Evolutionary conservation across 108 stramenopile species (phyloP).

Genomic region (Conticribra weissflogii): DNA sequence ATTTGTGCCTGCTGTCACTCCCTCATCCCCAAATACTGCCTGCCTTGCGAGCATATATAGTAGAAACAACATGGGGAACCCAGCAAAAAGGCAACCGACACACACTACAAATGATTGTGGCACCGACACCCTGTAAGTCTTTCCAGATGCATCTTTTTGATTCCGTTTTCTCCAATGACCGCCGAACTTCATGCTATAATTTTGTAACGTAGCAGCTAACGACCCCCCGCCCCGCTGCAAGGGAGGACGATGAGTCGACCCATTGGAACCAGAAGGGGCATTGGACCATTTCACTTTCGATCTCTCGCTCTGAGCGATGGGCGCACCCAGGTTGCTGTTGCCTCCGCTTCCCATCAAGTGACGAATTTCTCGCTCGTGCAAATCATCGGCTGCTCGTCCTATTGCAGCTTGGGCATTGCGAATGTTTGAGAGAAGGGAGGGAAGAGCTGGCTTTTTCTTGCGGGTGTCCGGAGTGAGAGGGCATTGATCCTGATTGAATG

Average conservation of each 20-base stretch:
- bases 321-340: conserved; percentile 2
- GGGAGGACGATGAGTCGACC: conserved; percentile 9
- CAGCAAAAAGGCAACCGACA: conserved; percentile 35
- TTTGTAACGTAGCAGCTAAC: conserved; percentile 1
- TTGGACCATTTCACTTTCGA: conserved; percentile 17
- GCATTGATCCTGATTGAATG: conserved; percentile 4
- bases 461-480: conserved; percentile 20
- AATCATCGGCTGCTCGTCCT: conserved; percentile 22
- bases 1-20: background rate
- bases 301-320: conserved; percentile 5
- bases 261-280: background rate
- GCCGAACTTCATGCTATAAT: background rate
- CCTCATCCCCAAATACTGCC: conserved; percentile 49
- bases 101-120: conserved; percentile 30
- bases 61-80: conserved; percentile 35
- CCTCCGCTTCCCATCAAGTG: conserved; percentile 17
- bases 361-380: conserved; percentile 28
- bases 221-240: background rate
- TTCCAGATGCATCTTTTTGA: conserved; percentile 14
- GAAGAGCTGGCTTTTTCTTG: conserved; percentile 47
- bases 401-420: conserved; percentile 42
- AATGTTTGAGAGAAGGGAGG: conserved; percentile 38
- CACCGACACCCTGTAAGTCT: conserved; percentile 21
- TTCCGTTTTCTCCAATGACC: conserved; percentile 18
- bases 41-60: conserved; percentile 40